Evolutionary conservation across 352 stramenopile genomes (phyloP).

Genomic region (Globisporangium lucens): DNA sequence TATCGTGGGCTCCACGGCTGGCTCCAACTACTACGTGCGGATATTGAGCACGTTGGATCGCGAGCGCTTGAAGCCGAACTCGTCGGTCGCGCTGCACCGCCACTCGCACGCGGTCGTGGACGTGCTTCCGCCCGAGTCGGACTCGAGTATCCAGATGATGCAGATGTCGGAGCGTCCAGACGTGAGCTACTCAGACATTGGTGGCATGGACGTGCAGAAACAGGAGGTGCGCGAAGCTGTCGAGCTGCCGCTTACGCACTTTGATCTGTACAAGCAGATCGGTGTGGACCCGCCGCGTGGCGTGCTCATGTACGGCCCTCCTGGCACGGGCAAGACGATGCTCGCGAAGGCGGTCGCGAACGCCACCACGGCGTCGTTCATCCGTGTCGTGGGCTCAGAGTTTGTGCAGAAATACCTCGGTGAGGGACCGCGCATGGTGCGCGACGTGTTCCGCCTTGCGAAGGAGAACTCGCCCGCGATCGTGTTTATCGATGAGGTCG

Average conservation of each 20-base stretch:
- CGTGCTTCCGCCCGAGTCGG: slow-evolving; percentile 97
- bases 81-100: slow-evolving; percentile 96
- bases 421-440: slow-evolving; percentile 99
- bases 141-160: slow-evolving; percentile 99
- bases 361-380: slow-evolving; percentile 98
- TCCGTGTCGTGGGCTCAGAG: slow-evolving; percentile 96
- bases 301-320: slow-evolving; percentile 97
- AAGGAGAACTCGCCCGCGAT: slow-evolving; percentile 99
- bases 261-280: slow-evolving; percentile 99
- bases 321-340: slow-evolving; percentile 98
- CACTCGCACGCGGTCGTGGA: slow-evolving; percentile 99
- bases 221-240: slow-evolving; percentile 98
- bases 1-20: slow-evolving; percentile 96
- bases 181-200: slow-evolving; percentile 96
- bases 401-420: slow-evolving; percentile 99
- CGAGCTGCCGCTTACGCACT: slow-evolving; percentile 98
- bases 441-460: slow-evolving; percentile 99
- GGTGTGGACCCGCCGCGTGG: slow-evolving; percentile 98
- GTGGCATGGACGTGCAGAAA: slow-evolving; percentile 99
- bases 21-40: slow-evolving; percentile 99
- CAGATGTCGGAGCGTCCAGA: slow-evolving; percentile 98
- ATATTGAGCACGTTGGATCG: slow-evolving; percentile 98
- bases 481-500: slow-evolving; percentile 99
- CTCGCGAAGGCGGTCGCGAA: slow-evolving; percentile 99
- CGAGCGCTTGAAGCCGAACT: slow-evolving; percentile 99